A percentile compares a stretch with the other conserved stretches of the same genome.
Evolutionary conservation across 768 basidiomycete genomes (phyloP).

Genomic region (Rossbeevera mucosa): DNA sequence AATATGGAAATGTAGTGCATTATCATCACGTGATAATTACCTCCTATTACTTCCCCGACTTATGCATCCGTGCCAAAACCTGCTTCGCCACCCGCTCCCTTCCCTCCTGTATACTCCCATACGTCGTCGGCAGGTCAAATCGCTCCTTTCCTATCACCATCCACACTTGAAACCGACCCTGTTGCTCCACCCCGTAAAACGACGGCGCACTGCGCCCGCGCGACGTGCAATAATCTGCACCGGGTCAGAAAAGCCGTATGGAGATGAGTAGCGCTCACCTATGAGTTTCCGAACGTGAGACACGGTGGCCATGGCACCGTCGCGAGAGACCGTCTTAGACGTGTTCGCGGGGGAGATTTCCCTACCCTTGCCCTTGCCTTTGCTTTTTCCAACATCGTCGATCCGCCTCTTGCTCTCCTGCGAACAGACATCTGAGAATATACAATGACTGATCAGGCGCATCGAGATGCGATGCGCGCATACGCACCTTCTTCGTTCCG

Average conservation of each 20-base stretch:
- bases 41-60: background rate
- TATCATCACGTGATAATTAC: background rate
- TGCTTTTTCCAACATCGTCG: background rate
- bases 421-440: background rate
- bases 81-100: constrained; percentile 42
- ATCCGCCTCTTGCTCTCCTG: background rate
- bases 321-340: constrained; percentile 1
- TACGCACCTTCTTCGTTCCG: constrained; percentile 21
- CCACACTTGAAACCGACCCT: constrained; percentile 38
- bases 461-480: background rate
- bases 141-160: constrained; percentile 42
- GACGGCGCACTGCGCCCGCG: constrained; percentile 26
- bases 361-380: constrained; percentile 11
- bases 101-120: constrained; percentile 36
- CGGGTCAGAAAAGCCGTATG: background rate
- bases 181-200: constrained; percentile 29
- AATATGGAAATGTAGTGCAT: constrained; percentile 11
- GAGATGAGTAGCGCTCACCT: constrained; percentile 1
- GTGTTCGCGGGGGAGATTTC: constrained; percentile 2
- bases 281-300: constrained; percentile 17
- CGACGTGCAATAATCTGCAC: constrained; percentile 20
- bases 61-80: constrained; percentile 37
- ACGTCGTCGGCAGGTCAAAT: constrained; percentile 41
- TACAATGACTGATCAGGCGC: background rate
- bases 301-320: background rate